Evolutionary conservation across 2,329 filamentous ascomycete genomes (phyloP).

Genomic region (Blastomyces parvus): DNA sequence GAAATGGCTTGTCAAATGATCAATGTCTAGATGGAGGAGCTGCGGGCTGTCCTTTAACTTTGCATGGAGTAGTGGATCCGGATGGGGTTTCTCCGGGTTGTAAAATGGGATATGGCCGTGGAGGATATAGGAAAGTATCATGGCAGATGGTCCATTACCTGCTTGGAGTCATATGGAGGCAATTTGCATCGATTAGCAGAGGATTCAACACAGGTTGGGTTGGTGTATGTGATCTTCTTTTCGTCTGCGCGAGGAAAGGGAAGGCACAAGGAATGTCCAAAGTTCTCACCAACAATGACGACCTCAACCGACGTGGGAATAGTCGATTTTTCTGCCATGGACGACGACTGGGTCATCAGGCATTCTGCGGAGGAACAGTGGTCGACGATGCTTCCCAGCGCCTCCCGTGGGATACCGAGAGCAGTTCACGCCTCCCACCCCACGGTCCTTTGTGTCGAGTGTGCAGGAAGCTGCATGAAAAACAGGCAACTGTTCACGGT

Average conservation of each 20-base stretch:
- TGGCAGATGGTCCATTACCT: conserved; percentile 54
- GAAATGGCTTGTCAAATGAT: conserved; percentile 48
- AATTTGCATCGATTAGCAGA: background rate
- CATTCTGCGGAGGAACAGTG: conserved; percentile 5
- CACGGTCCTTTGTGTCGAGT: background rate
- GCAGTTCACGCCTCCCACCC: background rate
- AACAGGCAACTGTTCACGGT: background rate
- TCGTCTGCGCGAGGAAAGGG: background rate
- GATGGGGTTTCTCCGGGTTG: conserved; percentile 41
- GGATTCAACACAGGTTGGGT: background rate
- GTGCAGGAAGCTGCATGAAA: background rate
- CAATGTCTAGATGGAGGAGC: conserved; percentile 41
- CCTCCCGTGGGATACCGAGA: background rate
- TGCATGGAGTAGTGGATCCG: conserved; percentile 47
- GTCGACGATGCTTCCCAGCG: background rate
- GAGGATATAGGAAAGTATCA: conserved; percentile 54
- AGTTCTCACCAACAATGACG: conserved; percentile 24
- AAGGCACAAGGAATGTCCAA: background rate
- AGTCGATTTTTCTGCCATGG: conserved; percentile 11
- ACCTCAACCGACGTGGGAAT: conserved; percentile 20
- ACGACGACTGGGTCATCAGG: conserved; percentile 2
- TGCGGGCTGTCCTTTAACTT: conserved; percentile 43
- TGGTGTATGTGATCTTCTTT: background rate
- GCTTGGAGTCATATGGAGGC: conserved; percentile 5
- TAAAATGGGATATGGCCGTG: conserved; percentile 53